phyloP scores from a whole-genome alignment of 495 filamentous ascomycete species.

The Lindgomyces ingoldianus region DNA sequence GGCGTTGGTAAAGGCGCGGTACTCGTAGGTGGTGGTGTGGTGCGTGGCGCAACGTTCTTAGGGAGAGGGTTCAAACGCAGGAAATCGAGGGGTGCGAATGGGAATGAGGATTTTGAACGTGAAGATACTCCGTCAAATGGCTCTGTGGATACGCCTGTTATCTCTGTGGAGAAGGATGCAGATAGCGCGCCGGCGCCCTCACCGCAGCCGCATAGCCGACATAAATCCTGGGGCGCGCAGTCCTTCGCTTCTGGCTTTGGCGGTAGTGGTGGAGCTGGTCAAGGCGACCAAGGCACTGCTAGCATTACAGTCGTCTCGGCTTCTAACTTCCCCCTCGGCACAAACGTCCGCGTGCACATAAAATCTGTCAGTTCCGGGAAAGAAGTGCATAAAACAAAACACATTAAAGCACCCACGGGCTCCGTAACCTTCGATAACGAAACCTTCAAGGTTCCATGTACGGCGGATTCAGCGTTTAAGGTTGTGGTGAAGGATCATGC shows the following conservation, averaged over 20 bases:
- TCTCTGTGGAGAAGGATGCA: slow-evolving; percentile 44
- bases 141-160: slow-evolving; percentile 29
- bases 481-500: slow-evolving; percentile 80
- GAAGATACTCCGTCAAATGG: slow-evolving; percentile 21
- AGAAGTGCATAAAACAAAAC: slow-evolving; percentile 83
- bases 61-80: slow-evolving; percentile 73
- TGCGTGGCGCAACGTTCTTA: slow-evolving; percentile 85
- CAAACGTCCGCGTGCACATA: slow-evolving; percentile 81
- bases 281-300: slow-evolving; percentile 68
- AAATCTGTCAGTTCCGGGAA: too few species aligned
- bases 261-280: slow-evolving; percentile 47
- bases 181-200: slow-evolving; percentile 17
- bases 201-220: slow-evolving; percentile 56
- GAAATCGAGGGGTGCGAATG: slow-evolving; percentile 58
- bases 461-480: slow-evolving; percentile 83
- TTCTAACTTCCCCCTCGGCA: slow-evolving; percentile 69
- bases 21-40: slow-evolving; percentile 65
- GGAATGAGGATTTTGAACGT: slow-evolving; percentile 22
- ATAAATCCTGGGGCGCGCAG: slow-evolving; percentile 64
- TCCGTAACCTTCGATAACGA: slow-evolving; percentile 62
- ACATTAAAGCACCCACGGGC: slow-evolving; percentile 62
- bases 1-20: slow-evolving; percentile 74
- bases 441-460: slow-evolving; percentile 68
- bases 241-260: slow-evolving; percentile 56
- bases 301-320: slow-evolving; percentile 79